Evolutionary conservation across 495 filamentous ascomycete genomes (phyloP), one percentile per base, ranked within the genome.

Genomic region (Cudoniella acicularis): DNA sequence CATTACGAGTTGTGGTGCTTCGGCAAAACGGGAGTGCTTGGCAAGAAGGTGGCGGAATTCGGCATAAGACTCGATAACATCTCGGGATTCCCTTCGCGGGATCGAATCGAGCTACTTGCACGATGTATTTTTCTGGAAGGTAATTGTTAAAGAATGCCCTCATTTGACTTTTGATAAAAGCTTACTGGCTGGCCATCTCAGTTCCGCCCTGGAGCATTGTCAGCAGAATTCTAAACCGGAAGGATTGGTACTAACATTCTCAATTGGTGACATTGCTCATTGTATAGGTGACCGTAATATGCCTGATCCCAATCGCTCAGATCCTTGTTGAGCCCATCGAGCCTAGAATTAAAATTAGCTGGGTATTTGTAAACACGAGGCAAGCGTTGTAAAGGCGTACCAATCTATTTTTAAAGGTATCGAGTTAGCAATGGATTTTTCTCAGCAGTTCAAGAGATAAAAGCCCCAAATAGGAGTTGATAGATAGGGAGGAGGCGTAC

Each of bases 51-150:
- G 76, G 49, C 88, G 79, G 68, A 95, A 87, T 65, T 88, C 85
- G 10, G 84, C 83, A 61, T 92, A 96, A 9, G 88, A 83, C 50
- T 88, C 83, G 52, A 95, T 76, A 2, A 92, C 89, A 49, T 90
- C 88, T 0, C n/a, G 85, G 83, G 48, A 94, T 92, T 23, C 91
- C 91, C 73, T 95, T 95, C 41, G 88, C 83, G 0, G 91, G 91
- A 60, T 96, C 91, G 67, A 96, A 96, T 16, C 91, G 86, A 8
- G 91, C 87, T 45, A 94, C 83, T 68, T 96, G 91, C 36, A 87
- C 77, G 61, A 96, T 88, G 68, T 93, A 96, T 55, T 84, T 77
- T 18, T 43, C 30, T 52, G 16, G 30, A 25, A 21, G 43, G 49
- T 21, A n/a, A 2, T 40, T 22, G 54, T 49, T 24, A 23, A 20